Base-by-base conservation (phyloP, 352 stramenopile species). In the Phytophthora meadii region DNA sequence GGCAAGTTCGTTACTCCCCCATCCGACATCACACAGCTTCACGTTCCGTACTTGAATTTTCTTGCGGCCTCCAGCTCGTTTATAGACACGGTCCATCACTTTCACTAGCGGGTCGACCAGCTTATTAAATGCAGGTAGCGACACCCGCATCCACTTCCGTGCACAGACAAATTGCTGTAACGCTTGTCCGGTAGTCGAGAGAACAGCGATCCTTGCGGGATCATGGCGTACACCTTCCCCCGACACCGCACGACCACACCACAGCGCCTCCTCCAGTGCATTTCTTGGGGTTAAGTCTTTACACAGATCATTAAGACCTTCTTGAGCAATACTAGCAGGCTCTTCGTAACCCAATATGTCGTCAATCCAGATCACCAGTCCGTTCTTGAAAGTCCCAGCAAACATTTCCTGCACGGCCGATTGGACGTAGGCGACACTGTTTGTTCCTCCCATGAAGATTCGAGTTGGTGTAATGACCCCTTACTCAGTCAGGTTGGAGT, bases 281-380 rank as follows among this genome's bases (percentile, higher is more conserved):
- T 19, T 19, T 19, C 19, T 19, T 19, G 19, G 19, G 19, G 19
- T 19, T 19, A 19, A 19, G 19, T 1, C n/a, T n/a, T 1, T 19
- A 19, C 19, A 19, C 19, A 19, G 19, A 19, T 19, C 19, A 19
- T 19, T 19, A 19, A 19, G 19, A 19, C 19, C 19, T 19, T 19
- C 19, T 19, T 19, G 19, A 19, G 19, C 19, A 19, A 19, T 19
- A 1, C 0, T 19, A 19, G 19, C 19, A 19, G 19, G 19, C 19
- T 19, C 19, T 19, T 19, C 1, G 19, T 19, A 19, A 19, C 19
- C 19, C 2, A 61, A 22, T 0, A 61, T 9, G 11, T 40, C 54
- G 46, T 61, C 57, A n/a, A 65, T 27, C 47, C 57, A 65, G 32
- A 57, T 65, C 22, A 58, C 9, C 25, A 65, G 45, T 17, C 57